Conservation (phyloP, 2,329 filamentous ascomycete genomes). For the Davidsoniella eucalypti region DNA sequence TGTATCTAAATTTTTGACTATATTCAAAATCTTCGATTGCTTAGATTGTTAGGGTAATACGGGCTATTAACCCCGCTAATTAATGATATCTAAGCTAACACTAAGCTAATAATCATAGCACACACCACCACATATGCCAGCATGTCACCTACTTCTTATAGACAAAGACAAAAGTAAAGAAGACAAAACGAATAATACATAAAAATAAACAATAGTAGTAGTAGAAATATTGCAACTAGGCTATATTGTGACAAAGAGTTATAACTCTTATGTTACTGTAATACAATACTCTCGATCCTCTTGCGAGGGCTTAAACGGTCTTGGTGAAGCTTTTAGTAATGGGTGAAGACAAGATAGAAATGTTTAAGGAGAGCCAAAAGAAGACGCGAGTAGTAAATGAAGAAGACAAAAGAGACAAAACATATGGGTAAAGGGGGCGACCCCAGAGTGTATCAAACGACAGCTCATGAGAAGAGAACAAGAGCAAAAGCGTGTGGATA, state of each 20-base stretch:
- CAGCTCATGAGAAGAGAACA: conserved; percentile 7
- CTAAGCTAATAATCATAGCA: too few species aligned
- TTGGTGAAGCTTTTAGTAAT: neutral
- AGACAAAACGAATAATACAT: neutral
- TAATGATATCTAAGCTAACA: too few species aligned
- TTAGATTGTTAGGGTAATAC: too few species aligned
- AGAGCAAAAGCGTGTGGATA: conserved; percentile 7
- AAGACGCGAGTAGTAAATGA: conserved; percentile 7
- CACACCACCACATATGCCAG: neutral
- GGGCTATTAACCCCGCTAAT: too few species aligned
- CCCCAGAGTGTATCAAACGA: conserved; percentile 13
- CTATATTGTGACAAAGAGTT: conserved; percentile 1
- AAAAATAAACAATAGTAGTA: neutral
- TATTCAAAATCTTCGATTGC: too few species aligned
- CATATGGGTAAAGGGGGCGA: conserved; percentile 11
- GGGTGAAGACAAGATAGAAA: conserved; percentile 10
- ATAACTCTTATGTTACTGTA: conserved; percentile 9
- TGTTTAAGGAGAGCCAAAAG: conserved; percentile 14
- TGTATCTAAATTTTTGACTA: too few species aligned
- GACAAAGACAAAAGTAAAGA: neutral
- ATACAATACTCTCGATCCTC: neutral
- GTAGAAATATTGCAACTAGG: neutral
- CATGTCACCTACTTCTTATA: neutral
- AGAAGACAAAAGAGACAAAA: conserved; percentile 6
- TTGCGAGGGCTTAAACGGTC: conserved; percentile 3